Evolutionary conservation across 495 filamentous ascomycete genomes (phyloP).

Genomic region (Haplographium delicatum): DNA sequence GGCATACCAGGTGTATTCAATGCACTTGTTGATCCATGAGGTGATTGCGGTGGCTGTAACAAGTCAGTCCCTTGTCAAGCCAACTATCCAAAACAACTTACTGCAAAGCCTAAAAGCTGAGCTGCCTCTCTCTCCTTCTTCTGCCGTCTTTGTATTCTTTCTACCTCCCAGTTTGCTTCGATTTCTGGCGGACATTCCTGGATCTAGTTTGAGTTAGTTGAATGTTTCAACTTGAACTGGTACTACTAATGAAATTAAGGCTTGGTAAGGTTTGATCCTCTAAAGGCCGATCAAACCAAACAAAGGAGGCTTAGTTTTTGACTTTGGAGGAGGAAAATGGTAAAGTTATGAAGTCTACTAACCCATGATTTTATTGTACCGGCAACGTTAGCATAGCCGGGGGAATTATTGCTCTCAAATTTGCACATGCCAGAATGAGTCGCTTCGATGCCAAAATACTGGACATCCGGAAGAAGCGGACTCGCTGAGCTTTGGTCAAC

Average conservation of each 20-base stretch:
- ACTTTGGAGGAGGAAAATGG: background rate
- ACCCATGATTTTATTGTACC: constrained; percentile 66
- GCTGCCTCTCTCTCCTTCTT: constrained; percentile 10
- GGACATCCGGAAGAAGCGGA: constrained; percentile 68
- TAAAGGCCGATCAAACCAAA: too few relatives aligned
- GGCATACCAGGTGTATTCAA: constrained; percentile 11
- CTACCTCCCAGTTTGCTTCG: constrained; percentile 56
- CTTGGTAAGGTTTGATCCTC: too few relatives aligned
- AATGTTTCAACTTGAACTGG: too few relatives aligned
- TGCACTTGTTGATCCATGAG: constrained; percentile 5
- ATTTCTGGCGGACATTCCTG: constrained; percentile 53
- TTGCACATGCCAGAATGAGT: constrained; percentile 89
- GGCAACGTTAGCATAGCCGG: constrained; percentile 69
- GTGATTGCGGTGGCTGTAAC: background rate
- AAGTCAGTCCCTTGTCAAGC: background rate
- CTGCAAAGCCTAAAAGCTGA: constrained; percentile 15
- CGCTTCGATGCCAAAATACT: constrained; percentile 72
- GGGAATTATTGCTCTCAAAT: constrained; percentile 65
- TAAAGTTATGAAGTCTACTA: background rate
- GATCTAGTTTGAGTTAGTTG: constrained; percentile 18
- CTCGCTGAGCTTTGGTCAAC: constrained; percentile 74
- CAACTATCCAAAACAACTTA: constrained; percentile 4
- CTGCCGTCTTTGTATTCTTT: constrained; percentile 47
- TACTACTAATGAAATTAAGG: too few relatives aligned
- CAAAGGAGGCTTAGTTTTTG: too few relatives aligned